Base-by-base conservation (phyloP, 768 basidiomycete genomes). In the Brasilioporus rufonigricans region DNA sequence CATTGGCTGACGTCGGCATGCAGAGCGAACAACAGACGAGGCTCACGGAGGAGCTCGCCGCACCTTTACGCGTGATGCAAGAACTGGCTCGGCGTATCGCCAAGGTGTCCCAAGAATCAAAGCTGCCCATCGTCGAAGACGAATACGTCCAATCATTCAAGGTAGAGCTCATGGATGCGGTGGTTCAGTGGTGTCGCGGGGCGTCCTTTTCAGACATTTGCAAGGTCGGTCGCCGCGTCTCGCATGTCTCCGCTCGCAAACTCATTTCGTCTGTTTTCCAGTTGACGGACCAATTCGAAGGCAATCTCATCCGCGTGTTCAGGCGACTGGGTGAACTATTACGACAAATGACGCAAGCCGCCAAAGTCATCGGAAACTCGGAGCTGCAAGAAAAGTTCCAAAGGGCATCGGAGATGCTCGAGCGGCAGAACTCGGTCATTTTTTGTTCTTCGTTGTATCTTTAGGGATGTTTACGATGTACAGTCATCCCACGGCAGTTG, bases 151-250 rank as follows among this genome's bases (percentile, higher is more conserved):
- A 86, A 50, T 93, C 90, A 12, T 99, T 99, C 85, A 98, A 98
- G 73, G 92, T 97, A 19, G 96, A 98, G 66, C 84, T 99, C 47
- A 99, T 98, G 94, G 97, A 98, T 60, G 92, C 91, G 1, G 97
- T 98, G 11, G 80, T 93, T 33, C 90, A 93, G 57, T 99, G 97
- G 97, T 98, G 96, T 75, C 85, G 92, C n/a, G 97, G 97, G 5
- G 91, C 94, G 16, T 92, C 91, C 26, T 99, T 99, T 73, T 78
- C 89, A 1, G 96, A 99, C 24, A 93, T 98, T 52, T 93, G 91
- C 82, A 97, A 97, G 84, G 95, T 91, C 38, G 10, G 55, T 59
- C n/a, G 19, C 31, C 38, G 12, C 18, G 6, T 41, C 19, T 18
- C 9, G 12, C 18, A 19, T 24, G 16, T 41, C 16, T 49, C 9